These are phyloP conservation scores for Alternaria viburni DNA, from an alignment of 2,329 filamentous ascomycete species.

Conservation along the genomic window DNA sequence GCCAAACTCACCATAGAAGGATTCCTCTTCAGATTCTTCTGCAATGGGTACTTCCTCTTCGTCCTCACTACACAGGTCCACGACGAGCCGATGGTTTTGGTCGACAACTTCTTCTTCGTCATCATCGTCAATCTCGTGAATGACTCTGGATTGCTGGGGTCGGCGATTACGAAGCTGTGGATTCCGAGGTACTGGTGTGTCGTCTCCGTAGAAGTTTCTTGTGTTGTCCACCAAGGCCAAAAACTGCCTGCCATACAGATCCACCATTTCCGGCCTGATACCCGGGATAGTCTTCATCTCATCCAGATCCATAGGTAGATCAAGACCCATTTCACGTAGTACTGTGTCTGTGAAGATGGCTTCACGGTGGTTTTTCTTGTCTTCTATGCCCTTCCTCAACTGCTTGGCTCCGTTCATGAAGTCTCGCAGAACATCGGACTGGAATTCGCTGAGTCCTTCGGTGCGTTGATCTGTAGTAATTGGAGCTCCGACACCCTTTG, in stretches of 20 bases:
- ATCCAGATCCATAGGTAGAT: constrained; percentile 67
- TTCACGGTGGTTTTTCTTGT: constrained; percentile 62
- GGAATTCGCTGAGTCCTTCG: constrained; percentile 62
- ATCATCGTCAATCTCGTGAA: constrained; percentile 46
- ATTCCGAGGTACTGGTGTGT: constrained; percentile 22
- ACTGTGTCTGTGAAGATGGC: constrained; percentile 72
- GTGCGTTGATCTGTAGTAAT: constrained; percentile 65
- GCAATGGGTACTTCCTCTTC: constrained; percentile 24
- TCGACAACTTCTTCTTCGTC: constrained; percentile 52
- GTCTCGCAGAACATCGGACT: constrained; percentile 66
- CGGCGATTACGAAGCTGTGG: constrained; percentile 18
- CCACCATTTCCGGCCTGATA: constrained; percentile 68
- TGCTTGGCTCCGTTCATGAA: constrained; percentile 70
- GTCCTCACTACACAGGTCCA: constrained; percentile 52
- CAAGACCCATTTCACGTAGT: constrained; percentile 74
- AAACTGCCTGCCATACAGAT: constrained; percentile 66
- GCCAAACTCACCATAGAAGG: constrained; percentile 29
- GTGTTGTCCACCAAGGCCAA: constrained; percentile 60
- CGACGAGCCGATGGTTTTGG: constrained; percentile 58
- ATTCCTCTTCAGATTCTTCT: constrained; percentile 25
- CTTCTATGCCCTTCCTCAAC: constrained; percentile 67
- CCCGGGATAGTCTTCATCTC: constrained; percentile 69
- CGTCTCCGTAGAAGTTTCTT: constrained; percentile 33
- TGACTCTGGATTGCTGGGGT: constrained; percentile 19
- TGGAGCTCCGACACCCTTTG: constrained; percentile 59